These are phyloP conservation scores for bread wheat (Triticum aestivum) DNA, from an alignment of 176 grass and related monocot species.

Conservation along the genomic window IWGSC_CS_RefSeq_v2.1 NC_057807.1:539674308-539674807, in stretches of 20 bases:
- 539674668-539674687: neutral
- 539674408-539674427: neutral
- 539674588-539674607: neutral
- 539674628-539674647: neutral
- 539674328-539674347: neutral
- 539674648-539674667: neutral
- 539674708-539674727: neutral
- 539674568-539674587: neutral
- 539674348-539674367: neutral
- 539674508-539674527: no score
- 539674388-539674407: neutral
- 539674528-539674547: no score
- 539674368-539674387: neutral
- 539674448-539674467: neutral
- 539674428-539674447: neutral
- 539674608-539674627: neutral
- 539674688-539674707: neutral
- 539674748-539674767: neutral
- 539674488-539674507: no score
- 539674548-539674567: neutral
- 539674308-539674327: neutral
- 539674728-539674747: no score
- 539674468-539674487: neutral
- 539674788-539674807: neutral
- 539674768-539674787: neutral